Conservation (phyloP, 306 rosid genomes). For the Datisca glomerata region DNA sequence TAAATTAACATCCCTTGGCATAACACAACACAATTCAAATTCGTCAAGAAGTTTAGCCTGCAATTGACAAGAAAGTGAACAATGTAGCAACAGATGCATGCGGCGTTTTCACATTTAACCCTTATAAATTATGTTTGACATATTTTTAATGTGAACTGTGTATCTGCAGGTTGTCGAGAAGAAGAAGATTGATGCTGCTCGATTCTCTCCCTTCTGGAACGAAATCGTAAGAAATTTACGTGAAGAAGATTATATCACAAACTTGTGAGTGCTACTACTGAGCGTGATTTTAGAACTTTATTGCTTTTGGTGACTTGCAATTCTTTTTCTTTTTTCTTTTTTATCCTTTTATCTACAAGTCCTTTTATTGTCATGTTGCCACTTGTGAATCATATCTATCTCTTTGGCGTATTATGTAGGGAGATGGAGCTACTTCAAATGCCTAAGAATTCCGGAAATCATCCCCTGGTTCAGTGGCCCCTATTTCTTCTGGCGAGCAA, state of each 20-base stretch:
- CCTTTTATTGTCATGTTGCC: neutral
- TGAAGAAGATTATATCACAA: conserved; percentile 85
- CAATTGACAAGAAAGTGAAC: no score
- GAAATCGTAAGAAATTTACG: conserved; percentile 72
- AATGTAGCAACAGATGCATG: no score
- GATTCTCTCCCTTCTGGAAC: conserved; percentile 90
- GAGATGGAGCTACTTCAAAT: conserved; percentile 80
- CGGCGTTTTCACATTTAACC: no score
- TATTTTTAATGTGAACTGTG: no score
- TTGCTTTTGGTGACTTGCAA: neutral
- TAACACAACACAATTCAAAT: no score
- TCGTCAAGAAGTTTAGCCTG: no score
- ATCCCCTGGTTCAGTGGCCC: conserved; percentile 94
- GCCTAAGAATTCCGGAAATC: conserved; percentile 69
- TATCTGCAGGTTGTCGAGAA: conserved; percentile 43
- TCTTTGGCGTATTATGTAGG: conserved; percentile 16
- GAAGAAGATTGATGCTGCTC: conserved; percentile 68
- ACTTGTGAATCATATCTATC: neutral
- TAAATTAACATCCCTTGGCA: no score
- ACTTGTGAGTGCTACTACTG: conserved; percentile 47
- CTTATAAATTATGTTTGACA: no score
- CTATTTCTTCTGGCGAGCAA: conserved; percentile 97
- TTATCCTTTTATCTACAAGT: neutral
- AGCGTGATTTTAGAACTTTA: neutral
- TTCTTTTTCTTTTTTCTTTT: conserved; percentile 4